Evolutionary conservation across 2,329 filamentous ascomycete genomes (phyloP).

Genomic region (Fusarium devonianum): DNA sequence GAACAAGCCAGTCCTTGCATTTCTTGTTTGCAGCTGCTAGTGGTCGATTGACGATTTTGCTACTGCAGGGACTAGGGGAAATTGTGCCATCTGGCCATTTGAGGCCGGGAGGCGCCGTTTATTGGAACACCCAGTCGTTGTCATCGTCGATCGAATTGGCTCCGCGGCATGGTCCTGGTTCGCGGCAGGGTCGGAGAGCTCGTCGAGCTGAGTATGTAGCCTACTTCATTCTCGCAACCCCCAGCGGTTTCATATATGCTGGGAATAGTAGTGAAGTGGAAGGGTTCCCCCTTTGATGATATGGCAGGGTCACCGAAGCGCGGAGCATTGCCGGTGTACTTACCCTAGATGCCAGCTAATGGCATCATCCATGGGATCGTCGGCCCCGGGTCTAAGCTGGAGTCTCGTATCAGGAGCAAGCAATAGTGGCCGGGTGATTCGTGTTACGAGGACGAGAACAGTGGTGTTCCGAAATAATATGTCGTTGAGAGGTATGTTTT

Average conservation of each 20-base stretch:
- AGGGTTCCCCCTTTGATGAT: neutral
- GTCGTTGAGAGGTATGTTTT: too few species aligned
- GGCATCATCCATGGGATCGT: neutral
- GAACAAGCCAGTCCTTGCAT: conserved; percentile 6
- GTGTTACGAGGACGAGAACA: too few species aligned
- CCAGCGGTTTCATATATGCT: conserved; percentile 6
- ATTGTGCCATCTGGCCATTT: conserved; percentile 22
- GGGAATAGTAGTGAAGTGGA: conserved; percentile 5
- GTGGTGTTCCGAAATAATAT: too few species aligned
- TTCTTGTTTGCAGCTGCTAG: conserved; percentile 10
- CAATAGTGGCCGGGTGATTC: too few species aligned
- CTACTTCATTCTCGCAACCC: neutral
- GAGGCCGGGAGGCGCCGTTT: conserved; percentile 16
- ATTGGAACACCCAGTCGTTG: neutral
- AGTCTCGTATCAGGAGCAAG: neutral
- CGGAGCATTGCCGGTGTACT: conserved; percentile 1
- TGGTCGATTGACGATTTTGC: conserved; percentile 16
- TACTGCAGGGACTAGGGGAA: too few species aligned
- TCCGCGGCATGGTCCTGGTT: neutral
- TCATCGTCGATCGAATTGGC: neutral
- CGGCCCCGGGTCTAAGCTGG: neutral
- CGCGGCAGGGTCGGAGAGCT: neutral
- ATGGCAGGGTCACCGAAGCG: neutral
- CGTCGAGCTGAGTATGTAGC: neutral
- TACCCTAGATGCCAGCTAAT: conserved; percentile 2